Conservation (phyloP, 2,329 filamentous ascomycete species). For the Diaporthe sp. region DNA sequence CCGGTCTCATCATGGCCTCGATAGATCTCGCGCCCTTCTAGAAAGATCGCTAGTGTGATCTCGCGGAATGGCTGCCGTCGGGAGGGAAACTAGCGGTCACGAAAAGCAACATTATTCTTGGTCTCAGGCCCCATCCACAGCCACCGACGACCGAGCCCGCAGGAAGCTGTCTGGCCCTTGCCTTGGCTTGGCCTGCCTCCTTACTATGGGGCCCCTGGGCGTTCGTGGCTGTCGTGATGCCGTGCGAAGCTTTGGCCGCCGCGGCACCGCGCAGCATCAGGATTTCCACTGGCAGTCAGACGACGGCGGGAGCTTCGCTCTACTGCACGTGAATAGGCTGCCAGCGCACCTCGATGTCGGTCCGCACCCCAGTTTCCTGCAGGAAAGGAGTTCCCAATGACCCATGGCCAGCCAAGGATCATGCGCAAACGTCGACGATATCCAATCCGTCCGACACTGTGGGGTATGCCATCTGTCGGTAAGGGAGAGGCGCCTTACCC, state of each 20-base stretch:
- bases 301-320: slow-evolving; percentile 8
- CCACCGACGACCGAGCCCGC: slow-evolving; percentile 19
- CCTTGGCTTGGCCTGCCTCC: slow-evolving; percentile 15
- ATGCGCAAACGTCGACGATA: slow-evolving; percentile 22
- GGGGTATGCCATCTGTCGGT: slow-evolving; percentile 31
- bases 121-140: slow-evolving; percentile 8
- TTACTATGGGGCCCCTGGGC: slow-evolving; percentile 1
- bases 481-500: slow-evolving; percentile 24
- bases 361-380: slow-evolving; percentile 27
- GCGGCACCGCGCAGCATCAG: slow-evolving; percentile 27
- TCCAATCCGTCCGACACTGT: slow-evolving; percentile 32
- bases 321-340: slow-evolving; percentile 8
- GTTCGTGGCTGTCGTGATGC: slow-evolving; percentile 19
- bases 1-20: neutral
- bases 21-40: slow-evolving; percentile 24
- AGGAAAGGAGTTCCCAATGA: slow-evolving; percentile 10
- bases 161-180: slow-evolving; percentile 19
- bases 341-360: slow-evolving; percentile 27
- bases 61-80: slow-evolving; percentile 20
- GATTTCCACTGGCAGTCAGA: slow-evolving; percentile 37
- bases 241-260: slow-evolving; percentile 20
- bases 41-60: slow-evolving; percentile 28
- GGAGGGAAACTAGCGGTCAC: slow-evolving; percentile 31
- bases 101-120: slow-evolving; percentile 23
- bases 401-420: slow-evolving; percentile 20